phyloP scores from a whole-genome alignment of 2,329 filamentous ascomycete species.

The Claviceps cyperi region DNA sequence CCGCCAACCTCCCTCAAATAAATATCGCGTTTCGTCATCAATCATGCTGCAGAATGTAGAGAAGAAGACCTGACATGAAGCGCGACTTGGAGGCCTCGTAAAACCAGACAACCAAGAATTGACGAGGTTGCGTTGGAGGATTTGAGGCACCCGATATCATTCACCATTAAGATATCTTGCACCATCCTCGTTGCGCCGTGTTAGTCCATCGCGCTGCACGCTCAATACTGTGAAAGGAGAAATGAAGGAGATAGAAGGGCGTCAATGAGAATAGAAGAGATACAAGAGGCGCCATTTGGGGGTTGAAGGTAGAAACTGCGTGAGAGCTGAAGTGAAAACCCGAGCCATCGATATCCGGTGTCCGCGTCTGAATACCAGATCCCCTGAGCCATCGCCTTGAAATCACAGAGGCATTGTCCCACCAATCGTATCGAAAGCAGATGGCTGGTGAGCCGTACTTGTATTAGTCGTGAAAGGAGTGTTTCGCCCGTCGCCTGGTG shows the following conservation, averaged over 20 bases:
- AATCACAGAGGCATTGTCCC: neutral
- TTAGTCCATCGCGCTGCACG: neutral
- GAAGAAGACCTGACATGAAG: constrained; percentile 3
- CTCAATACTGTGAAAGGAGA: neutral
- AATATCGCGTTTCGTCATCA: constrained; percentile 9
- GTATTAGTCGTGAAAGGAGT: constrained; percentile 1
- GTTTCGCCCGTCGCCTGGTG: neutral
- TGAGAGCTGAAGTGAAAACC: constrained; percentile 4
- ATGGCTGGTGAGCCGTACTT: neutral
- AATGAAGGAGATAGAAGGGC: constrained; percentile 6
- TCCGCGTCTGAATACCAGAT: neutral
- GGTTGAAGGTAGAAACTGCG: constrained; percentile 14
- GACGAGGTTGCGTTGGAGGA: constrained; percentile 9
- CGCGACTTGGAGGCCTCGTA: constrained; percentile 2
- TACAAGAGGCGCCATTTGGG: constrained; percentile 8
- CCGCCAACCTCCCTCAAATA: constrained; percentile 4
- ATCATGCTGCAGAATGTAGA: constrained; percentile 11
- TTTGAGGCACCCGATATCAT: constrained; percentile 9
- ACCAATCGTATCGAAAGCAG: neutral
- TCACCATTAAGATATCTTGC: constrained; percentile 9
- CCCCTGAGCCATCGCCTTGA: neutral
- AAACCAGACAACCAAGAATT: constrained; percentile 6
- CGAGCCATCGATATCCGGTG: neutral
- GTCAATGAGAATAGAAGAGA: constrained; percentile 2
- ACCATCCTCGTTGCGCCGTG: constrained; percentile 6